Evolutionary conservation across 2,329 filamentous ascomycete species (phyloP).

Genomic region (Colletotrichum sp.): DNA sequence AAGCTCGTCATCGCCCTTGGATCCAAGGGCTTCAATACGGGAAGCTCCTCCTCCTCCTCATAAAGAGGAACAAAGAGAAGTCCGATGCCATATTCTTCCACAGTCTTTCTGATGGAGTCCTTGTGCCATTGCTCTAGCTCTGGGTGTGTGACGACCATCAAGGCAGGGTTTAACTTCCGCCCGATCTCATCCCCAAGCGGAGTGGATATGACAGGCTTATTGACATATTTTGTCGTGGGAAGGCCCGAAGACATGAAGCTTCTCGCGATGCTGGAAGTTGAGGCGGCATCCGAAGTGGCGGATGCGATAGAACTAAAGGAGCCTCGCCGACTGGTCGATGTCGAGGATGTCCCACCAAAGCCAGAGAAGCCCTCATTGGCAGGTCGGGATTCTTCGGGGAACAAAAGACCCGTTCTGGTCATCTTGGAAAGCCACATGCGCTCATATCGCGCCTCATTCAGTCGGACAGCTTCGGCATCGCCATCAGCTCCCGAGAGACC

Average conservation of each 20-base stretch:
- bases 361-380: constrained; percentile 32
- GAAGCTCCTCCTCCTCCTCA: not conserved
- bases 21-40: not conserved
- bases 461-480: not conserved
- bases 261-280: not conserved
- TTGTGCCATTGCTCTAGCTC: constrained; percentile 33
- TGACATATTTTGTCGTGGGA: not conserved
- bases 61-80: constrained; percentile 32
- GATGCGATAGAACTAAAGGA: constrained; percentile 27
- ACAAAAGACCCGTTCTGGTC: constrained; percentile 33
- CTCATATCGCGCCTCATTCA: constrained; percentile 30
- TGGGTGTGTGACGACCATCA: constrained; percentile 34
- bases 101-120: constrained; percentile 25
- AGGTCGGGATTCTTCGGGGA: constrained; percentile 34
- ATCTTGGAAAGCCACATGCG: constrained; percentile 37
- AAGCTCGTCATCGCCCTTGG: not conserved
- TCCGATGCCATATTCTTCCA: constrained; percentile 32
- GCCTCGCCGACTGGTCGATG: constrained; percentile 28
- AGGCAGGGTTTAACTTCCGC: constrained; percentile 27
- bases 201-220: not conserved
- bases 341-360: constrained; percentile 28
- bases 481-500: not conserved
- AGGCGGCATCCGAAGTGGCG: not conserved
- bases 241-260: not conserved
- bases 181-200: constrained; percentile 15